phyloP scores from a whole-genome alignment of 768 basidiomycete species.

The Lentinula guzmanii region DNA sequence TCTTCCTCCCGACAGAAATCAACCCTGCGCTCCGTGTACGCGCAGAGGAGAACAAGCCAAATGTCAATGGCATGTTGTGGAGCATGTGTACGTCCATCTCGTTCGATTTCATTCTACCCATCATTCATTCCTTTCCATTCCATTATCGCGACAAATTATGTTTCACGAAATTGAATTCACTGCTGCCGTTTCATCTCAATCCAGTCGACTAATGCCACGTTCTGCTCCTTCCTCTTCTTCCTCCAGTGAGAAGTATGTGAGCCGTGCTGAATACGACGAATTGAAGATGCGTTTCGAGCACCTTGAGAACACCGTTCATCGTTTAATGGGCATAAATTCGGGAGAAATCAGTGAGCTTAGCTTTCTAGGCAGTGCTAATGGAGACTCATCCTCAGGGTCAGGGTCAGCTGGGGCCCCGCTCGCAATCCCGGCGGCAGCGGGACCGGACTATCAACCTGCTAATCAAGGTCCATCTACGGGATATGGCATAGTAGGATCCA shows the following conservation, averaged over 20 bases:
- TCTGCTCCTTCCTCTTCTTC: slow-evolving; percentile 7
- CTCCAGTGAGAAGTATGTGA: slow-evolving; percentile 73
- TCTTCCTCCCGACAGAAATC: slow-evolving; percentile 41
- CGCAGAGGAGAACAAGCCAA: slow-evolving; percentile 74
- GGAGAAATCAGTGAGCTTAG: slow-evolving; percentile 13
- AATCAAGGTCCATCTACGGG: slow-evolving; percentile 6
- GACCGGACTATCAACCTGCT: background rate
- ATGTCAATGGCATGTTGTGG: slow-evolving; percentile 80
- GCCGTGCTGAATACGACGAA: slow-evolving; percentile 70
- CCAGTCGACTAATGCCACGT: slow-evolving; percentile 4
- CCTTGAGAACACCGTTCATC: slow-evolving; percentile 51
- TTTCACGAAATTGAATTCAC: slow-evolving; percentile 3
- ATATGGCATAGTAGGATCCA: background rate
- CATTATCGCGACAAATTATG: slow-evolving; percentile 8
- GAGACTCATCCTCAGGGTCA: background rate
- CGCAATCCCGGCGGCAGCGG: background rate
- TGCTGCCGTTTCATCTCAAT: slow-evolving; percentile 4
- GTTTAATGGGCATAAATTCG: slow-evolving; percentile 22
- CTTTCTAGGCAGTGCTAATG: background rate
- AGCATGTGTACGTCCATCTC: slow-evolving; percentile 57
- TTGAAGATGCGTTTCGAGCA: slow-evolving; percentile 60
- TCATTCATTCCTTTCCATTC: slow-evolving; percentile 8
- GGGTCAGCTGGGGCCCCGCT: background rate
- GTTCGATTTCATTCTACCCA: slow-evolving; percentile 9
- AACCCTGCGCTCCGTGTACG: slow-evolving; percentile 78